Percentiles rank a stretch among this genome's conserved stretches.
phyloP scores from a whole-genome alignment of 140 eudicot species.

The Cichorium intybus region DNA sequence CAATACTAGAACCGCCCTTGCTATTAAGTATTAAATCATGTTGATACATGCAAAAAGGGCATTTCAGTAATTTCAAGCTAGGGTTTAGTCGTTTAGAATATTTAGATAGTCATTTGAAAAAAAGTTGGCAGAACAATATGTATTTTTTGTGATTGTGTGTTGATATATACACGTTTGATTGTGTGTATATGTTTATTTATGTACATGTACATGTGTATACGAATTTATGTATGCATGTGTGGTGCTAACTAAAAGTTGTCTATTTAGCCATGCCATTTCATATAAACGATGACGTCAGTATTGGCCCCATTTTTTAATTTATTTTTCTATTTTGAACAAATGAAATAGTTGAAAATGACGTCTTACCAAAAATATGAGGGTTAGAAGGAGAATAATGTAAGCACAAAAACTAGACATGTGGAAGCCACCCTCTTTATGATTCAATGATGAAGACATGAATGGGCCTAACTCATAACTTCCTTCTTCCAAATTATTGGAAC shows the following conservation, averaged over 20 bases:
- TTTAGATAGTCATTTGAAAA: no score
- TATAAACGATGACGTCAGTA: not conserved
- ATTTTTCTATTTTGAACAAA: not conserved
- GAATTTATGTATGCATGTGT: not conserved
- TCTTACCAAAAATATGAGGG: constrained; percentile 28
- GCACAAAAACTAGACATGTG: constrained; percentile 34
- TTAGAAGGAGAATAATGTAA: constrained; percentile 25
- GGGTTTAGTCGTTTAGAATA: no score
- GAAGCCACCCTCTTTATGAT: constrained; percentile 36
- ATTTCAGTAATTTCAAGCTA: not conserved
- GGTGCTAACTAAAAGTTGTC: not conserved
- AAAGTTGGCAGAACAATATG: not conserved
- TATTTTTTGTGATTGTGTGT: not conserved
- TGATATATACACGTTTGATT: not conserved
- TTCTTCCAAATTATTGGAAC: constrained; percentile 30
- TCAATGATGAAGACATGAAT: constrained; percentile 44
- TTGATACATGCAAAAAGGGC: no score
- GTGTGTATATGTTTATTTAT: not conserved
- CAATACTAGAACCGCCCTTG: no score
- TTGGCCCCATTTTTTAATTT: not conserved
- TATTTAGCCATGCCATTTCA: not conserved
- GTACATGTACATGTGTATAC: not conserved
- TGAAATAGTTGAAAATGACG: constrained; percentile 22
- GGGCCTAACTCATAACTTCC: constrained; percentile 35
- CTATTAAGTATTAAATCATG: no score